Conservation (phyloP, 2,329 filamentous ascomycete genomes). For the Fusarium duplospermum region DNA sequence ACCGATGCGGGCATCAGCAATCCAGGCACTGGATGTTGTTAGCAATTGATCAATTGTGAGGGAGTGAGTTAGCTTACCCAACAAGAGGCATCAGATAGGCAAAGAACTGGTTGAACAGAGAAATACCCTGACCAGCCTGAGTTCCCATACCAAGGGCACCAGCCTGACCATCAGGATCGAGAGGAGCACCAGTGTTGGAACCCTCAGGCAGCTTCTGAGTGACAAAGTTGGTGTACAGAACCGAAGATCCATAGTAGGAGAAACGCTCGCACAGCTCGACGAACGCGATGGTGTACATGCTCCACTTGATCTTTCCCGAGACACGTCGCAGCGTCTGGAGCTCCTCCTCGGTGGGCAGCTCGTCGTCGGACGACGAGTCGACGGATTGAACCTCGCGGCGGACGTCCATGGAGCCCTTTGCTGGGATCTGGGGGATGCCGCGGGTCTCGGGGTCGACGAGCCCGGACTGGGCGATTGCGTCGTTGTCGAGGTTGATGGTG, state of each 20-base stretch:
- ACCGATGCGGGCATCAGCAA: conserved; percentile 78
- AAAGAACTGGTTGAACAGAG: conserved; percentile 70
- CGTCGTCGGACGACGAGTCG: conserved; percentile 41
- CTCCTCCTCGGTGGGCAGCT: conserved; percentile 70
- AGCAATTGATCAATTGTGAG: background rate
- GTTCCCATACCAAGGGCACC: conserved; percentile 70
- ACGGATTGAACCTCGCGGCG: conserved; percentile 38
- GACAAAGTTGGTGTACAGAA: conserved; percentile 76
- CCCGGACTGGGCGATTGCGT: conserved; percentile 51
- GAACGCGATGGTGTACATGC: conserved; percentile 76
- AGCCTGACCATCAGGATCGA: conserved; percentile 49
- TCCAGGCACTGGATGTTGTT: conserved; percentile 53
- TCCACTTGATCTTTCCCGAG: conserved; percentile 72
- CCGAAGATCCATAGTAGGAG: conserved; percentile 79
- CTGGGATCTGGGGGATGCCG: conserved; percentile 42
- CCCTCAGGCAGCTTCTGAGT: conserved; percentile 64
- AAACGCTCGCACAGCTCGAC: conserved; percentile 82
- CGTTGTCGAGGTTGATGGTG: conserved; percentile 50
- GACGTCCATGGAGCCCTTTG: conserved; percentile 46
- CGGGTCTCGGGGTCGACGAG: conserved; percentile 47
- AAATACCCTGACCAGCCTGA: conserved; percentile 62
- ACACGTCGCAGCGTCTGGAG: conserved; percentile 70
- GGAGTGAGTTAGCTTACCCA: conserved; percentile 52
- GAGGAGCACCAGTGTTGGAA: conserved; percentile 64
- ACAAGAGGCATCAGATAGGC: conserved; percentile 69